Percentiles rank a stretch among this genome's conserved stretches.
phyloP scores from a whole-genome alignment of 1,139 yeast genomes.

The Zygosaccharomyces sapae region DNA sequence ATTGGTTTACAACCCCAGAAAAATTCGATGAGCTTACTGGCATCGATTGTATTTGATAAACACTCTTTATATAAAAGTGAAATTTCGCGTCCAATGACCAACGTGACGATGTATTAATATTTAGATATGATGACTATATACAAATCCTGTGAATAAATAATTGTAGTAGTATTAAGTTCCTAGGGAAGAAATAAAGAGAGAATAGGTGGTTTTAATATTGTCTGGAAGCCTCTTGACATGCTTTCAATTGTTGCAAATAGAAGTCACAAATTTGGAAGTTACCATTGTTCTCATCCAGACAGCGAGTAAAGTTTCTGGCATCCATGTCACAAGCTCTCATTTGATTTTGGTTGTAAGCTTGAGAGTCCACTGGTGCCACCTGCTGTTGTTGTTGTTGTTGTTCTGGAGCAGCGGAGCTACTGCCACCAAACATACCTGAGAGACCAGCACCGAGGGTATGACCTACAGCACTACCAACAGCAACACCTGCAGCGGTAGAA shows the following conservation, averaged over 20 bases:
- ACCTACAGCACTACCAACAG: conserved; percentile 95
- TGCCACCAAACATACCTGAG: conserved; percentile 82
- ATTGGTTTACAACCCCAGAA: not conserved
- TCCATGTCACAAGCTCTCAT: conserved; percentile 76
- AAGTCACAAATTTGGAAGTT: conserved; percentile 96
- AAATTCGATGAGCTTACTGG: not conserved
- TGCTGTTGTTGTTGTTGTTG: conserved; percentile 29
- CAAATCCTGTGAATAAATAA: not conserved
- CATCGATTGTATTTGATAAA: not conserved
- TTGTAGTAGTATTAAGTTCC: not conserved
- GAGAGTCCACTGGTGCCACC: conserved; percentile 18
- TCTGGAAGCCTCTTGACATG: conserved; percentile 92
- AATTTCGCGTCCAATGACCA: conserved; percentile 16
- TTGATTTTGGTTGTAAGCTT: conserved; percentile 46
- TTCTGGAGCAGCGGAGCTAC: conserved; percentile 50
- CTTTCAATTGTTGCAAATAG: conserved; percentile 92
- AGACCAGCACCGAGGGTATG: conserved; percentile 96
- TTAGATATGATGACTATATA: not conserved
- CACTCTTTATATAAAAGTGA: conserved; percentile 2
- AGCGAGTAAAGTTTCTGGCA: conserved; percentile 91
- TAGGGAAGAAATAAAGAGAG: not conserved
- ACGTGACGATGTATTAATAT: conserved; percentile 21
- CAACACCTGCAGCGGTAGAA: conserved; percentile 98
- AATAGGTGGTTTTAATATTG: conserved; percentile 49
- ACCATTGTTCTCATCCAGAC: conserved; percentile 88